phyloP scores from a whole-genome alignment of 768 basidiomycete genomes.

The Coprinellus micaceus region DNA sequence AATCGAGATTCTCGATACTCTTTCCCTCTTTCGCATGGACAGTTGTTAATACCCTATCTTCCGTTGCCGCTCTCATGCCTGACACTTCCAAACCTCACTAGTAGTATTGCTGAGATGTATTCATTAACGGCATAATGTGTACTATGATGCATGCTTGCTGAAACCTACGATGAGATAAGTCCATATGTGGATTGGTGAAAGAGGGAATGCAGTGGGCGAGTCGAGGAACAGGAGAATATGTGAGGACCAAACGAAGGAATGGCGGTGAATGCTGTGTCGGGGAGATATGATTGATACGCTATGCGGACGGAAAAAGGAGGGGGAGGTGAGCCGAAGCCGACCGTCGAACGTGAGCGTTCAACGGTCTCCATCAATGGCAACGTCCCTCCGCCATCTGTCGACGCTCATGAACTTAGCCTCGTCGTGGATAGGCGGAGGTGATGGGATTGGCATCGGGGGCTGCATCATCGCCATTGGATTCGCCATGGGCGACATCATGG shows the following conservation, averaged over 20 bases:
- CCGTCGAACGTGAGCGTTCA: neutral
- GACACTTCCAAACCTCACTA: no score
- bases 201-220: no score
- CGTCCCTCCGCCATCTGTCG: constrained; percentile 78
- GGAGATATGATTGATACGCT: neutral
- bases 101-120: no score
- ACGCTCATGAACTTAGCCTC: constrained; percentile 65
- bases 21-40: neutral
- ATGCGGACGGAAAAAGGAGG: no score
- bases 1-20: neutral
- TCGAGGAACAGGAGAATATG: no score
- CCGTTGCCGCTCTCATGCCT: no score
- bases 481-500: no score
- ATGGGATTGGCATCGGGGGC: constrained; percentile 47
- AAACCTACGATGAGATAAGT: no score
- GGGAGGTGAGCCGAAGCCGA: no score
- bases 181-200: no score
- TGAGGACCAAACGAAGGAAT: neutral
- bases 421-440: constrained; percentile 64
- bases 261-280: neutral
- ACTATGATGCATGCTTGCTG: neutral
- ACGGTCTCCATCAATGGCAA: constrained; percentile 63
- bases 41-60: neutral
- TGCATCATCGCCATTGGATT: constrained; percentile 39
- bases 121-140: constrained; percentile 4